phyloP scores from a whole-genome alignment of 2,329 filamentous ascomycete genomes.

The Cladosporium phlei region DNA sequence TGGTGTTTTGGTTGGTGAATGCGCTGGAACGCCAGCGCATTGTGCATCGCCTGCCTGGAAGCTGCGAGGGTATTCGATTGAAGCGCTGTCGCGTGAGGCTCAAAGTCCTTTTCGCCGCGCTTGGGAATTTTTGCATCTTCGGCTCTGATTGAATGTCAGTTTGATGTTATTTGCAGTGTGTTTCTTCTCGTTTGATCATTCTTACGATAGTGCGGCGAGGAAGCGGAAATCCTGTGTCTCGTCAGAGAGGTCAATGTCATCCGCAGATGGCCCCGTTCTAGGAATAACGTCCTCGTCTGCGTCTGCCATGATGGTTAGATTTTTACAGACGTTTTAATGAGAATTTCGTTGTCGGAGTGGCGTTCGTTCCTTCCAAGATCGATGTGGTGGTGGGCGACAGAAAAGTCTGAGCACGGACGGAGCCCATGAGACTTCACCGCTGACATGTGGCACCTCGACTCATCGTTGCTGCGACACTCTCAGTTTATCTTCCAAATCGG shows the following conservation, averaged over 20 bases:
- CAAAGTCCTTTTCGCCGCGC: constrained; percentile 95
- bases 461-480: no score
- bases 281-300: constrained; percentile 34
- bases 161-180: neutral
- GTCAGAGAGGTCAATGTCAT: constrained; percentile 73
- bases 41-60: constrained; percentile 82
- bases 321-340: no score
- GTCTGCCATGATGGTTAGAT: constrained; percentile 31
- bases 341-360: neutral
- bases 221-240: constrained; percentile 84
- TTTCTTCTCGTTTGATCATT: neutral
- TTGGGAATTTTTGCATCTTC: constrained; percentile 63
- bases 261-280: constrained; percentile 56
- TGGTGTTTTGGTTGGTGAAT: constrained; percentile 65
- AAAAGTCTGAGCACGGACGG: no score
- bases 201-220: constrained; percentile 51
- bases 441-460: no score
- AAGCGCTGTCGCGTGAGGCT: constrained; percentile 79
- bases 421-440: no score
- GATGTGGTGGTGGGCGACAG: no score
- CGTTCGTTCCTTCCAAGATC: no score
- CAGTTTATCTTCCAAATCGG: no score
- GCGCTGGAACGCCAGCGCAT: constrained; percentile 73
- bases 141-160: constrained; percentile 19
- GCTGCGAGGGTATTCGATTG: constrained; percentile 75